phyloP scores from a whole-genome alignment of 164 flowering plant species.

The Vitis riparia region DNA sequence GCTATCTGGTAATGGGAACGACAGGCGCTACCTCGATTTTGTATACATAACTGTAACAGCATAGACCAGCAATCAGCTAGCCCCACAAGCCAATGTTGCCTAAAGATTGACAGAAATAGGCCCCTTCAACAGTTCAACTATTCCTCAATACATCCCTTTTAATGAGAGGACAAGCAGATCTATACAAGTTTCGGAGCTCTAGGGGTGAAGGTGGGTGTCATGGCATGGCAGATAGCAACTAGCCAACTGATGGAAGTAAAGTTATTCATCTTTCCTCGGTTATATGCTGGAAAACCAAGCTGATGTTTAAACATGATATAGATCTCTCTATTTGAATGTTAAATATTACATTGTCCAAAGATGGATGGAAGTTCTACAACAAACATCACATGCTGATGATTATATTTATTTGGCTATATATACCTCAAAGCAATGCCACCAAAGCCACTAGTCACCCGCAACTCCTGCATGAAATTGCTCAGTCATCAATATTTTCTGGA shows the following conservation, averaged over 20 bases:
- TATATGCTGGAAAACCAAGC: background rate
- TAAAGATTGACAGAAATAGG: too few relatives aligned
- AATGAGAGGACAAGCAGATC: too few relatives aligned
- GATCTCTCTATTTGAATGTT: background rate
- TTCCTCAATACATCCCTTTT: too few relatives aligned
- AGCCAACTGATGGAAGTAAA: background rate
- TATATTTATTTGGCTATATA: background rate
- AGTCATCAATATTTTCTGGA: background rate
- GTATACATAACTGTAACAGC: too few relatives aligned
- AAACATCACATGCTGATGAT: background rate
- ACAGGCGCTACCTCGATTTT: too few relatives aligned
- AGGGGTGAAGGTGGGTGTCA: too few relatives aligned
- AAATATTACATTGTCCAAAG: background rate
- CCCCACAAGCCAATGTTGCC: too few relatives aligned
- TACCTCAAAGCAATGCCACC: conserved; percentile 94
- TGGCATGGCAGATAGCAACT: background rate
- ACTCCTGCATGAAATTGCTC: conserved; percentile 60
- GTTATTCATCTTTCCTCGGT: background rate
- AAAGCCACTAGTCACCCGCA: conserved; percentile 82
- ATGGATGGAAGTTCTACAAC: background rate
- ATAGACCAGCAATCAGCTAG: too few relatives aligned
- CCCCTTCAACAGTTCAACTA: too few relatives aligned
- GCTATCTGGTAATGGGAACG: too few relatives aligned
- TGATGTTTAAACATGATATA: background rate
- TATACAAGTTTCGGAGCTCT: too few relatives aligned